Evolutionary conservation across 306 rosid genomes (phyloP).

Genomic region (Cicer arietinum): DNA sequence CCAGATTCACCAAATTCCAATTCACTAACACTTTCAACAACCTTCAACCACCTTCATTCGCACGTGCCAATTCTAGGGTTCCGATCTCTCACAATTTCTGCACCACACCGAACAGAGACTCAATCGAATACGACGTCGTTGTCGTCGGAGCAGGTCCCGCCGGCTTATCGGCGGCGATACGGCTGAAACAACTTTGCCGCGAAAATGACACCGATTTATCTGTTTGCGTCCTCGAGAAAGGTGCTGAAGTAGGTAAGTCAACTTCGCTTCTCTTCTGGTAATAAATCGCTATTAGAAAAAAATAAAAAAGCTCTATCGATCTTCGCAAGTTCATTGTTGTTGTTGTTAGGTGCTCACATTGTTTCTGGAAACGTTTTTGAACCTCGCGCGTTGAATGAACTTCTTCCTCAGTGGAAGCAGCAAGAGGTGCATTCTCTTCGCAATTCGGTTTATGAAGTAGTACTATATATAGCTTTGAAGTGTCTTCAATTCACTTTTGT

Average conservation of each 20-base stretch:
- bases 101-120: slow-evolving; percentile 60
- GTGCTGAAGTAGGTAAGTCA: slow-evolving; percentile 86
- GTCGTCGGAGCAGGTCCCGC: slow-evolving; percentile 97
- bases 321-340: not conserved
- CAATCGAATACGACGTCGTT: slow-evolving; percentile 86
- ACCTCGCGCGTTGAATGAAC: slow-evolving; percentile 87
- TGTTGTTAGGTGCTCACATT: slow-evolving; percentile 80
- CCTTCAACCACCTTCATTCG: not conserved
- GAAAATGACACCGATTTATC: slow-evolving; percentile 68
- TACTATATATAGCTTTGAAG: not conserved
- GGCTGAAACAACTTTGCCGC: slow-evolving; percentile 77
- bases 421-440: slow-evolving; percentile 61
- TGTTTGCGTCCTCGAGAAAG: slow-evolving; percentile 93
- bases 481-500: not conserved
- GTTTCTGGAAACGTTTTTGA: slow-evolving; percentile 94
- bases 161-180: slow-evolving; percentile 90
- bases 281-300: too few species aligned
- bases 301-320: not conserved
- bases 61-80: slow-evolving; percentile 40
- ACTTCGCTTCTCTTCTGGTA: not conserved
- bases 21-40: not conserved
- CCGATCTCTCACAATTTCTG: slow-evolving; percentile 51
- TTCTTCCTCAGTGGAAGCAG: slow-evolving; percentile 85
- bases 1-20: slow-evolving; percentile 10
- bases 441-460: not conserved